These are phyloP conservation scores for Lenwebbia sp. DNA, from an alignment of 345 rosid genomes.

Conservation along the genomic window DNA sequence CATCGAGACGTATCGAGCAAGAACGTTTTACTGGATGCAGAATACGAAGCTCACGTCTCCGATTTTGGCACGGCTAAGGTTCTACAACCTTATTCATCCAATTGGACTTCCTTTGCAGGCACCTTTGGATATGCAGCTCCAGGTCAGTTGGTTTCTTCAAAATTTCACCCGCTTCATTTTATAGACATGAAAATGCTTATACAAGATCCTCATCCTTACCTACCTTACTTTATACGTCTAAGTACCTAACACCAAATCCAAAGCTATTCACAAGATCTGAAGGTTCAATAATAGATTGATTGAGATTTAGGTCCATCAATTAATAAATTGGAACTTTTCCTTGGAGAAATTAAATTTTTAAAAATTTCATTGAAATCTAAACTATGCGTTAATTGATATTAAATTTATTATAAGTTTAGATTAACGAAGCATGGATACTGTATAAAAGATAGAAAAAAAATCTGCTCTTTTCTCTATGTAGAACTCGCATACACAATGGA, in stretches of 20 bases:
- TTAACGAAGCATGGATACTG: fast-evolving
- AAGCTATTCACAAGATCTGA: background rate
- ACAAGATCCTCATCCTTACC: background rate
- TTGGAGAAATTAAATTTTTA: too few species aligned
- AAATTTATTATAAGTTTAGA: background rate
- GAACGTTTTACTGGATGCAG: background rate
- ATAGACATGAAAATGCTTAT: background rate
- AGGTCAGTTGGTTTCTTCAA: background rate
- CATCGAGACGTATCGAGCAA: background rate
- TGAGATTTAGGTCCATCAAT: background rate
- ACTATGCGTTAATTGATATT: too few species aligned
- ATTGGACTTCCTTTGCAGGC: background rate
- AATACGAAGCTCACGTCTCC: background rate
- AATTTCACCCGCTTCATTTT: background rate
- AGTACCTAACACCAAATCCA: background rate
- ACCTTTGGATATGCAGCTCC: background rate
- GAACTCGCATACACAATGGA: background rate
- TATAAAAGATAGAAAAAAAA: background rate
- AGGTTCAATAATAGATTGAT: background rate
- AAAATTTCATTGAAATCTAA: too few species aligned
- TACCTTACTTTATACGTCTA: background rate
- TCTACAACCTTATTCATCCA: background rate
- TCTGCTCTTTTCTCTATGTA: background rate
- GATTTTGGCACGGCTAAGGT: background rate
- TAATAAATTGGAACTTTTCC: too few species aligned